Conservation (phyloP, 2,329 filamentous ascomycete species). For the Colletotrichum limetticola region DNA sequence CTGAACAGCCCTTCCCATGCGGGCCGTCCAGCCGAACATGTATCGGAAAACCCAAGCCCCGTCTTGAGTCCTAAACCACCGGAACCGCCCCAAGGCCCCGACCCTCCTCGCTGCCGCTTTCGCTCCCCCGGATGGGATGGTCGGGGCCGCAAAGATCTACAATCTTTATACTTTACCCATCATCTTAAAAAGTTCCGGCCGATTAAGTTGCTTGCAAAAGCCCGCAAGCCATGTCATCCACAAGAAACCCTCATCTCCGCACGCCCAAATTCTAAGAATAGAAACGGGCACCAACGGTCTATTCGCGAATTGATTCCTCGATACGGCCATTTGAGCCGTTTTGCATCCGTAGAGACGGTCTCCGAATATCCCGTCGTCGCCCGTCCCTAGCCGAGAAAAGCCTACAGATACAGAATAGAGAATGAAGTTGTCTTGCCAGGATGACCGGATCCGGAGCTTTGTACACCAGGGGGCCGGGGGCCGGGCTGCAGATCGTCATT, state of each 20-base stretch:
- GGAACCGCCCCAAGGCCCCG: neutral
- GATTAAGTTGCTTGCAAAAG: neutral
- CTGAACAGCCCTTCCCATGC: neutral
- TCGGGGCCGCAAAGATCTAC: neutral
- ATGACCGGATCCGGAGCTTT: neutral
- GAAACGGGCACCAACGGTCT: neutral
- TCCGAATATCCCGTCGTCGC: neutral
- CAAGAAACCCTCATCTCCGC: neutral
- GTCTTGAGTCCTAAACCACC: neutral
- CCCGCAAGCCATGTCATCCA: neutral
- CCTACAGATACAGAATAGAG: too few species aligned
- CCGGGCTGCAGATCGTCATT: neutral
- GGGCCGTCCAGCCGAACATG: neutral
- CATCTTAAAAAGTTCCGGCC: neutral
- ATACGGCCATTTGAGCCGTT: neutral
- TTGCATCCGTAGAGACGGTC: neutral
- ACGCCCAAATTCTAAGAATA: neutral
- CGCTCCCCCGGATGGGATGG: neutral
- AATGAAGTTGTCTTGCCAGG: neutral
- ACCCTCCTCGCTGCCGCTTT: neutral
- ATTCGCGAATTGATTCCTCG: neutral
- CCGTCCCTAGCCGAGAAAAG: neutral
- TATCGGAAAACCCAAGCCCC: neutral
- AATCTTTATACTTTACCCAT: neutral
- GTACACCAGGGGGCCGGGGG: neutral